phyloP scores from a whole-genome alignment of 148 eudicot species.

The Bassia scoparia region DNA sequence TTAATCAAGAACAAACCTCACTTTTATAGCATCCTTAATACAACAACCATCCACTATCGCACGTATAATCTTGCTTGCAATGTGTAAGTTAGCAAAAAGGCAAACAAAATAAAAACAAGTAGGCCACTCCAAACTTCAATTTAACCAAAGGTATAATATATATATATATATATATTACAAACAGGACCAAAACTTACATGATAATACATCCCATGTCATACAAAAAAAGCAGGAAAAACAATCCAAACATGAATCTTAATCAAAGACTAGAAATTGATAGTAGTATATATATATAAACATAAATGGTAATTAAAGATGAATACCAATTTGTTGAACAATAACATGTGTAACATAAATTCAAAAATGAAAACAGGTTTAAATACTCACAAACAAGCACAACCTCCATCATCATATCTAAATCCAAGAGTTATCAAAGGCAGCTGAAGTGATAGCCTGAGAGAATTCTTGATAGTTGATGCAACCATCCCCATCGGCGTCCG shows the following conservation, averaged over 20 bases:
- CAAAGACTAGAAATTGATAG: constrained; percentile 3
- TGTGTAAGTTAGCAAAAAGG: not conserved
- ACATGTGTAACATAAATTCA: not conserved
- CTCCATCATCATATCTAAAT: constrained; percentile 12
- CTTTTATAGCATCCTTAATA: not conserved
- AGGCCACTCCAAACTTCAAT: not conserved
- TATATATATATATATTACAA: constrained; percentile 6
- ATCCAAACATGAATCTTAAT: not conserved
- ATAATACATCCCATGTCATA: not conserved
- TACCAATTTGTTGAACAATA: not conserved
- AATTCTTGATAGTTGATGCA: constrained; percentile 43
- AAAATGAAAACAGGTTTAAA: not conserved
- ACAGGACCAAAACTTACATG: not conserved
- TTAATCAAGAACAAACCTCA: not conserved
- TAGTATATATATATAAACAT: not conserved
- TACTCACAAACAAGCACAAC: not conserved
- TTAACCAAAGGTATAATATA: not conserved
- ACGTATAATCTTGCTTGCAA: not conserved
- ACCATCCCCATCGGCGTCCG: constrained; percentile 44
- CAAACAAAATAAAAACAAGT: not conserved
- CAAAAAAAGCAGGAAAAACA: constrained; percentile 1
- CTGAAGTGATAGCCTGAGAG: constrained; percentile 47
- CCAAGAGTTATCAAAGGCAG: constrained; percentile 51
- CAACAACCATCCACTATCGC: not conserved
- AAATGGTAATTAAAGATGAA: not conserved